Base-by-base conservation (phyloP, 1,139 yeast species). In the Yamadazyma mexicana region DNA sequence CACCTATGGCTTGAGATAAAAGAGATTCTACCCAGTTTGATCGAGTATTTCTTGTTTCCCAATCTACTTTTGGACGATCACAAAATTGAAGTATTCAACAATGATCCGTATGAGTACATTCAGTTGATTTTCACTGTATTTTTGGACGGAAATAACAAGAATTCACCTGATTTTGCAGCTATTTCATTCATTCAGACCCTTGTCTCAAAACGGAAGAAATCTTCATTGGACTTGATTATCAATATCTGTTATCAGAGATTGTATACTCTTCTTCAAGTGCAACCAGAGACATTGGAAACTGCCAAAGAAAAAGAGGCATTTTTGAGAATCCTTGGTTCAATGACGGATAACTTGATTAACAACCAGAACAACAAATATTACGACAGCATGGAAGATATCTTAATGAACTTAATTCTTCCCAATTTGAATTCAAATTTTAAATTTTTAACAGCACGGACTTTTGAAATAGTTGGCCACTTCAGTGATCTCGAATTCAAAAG, bases 81-180 rank as follows among this genome's bases (percentile, higher is more conserved):
- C 10, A 79, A 79, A 18, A 66, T 89, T 44, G 95, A 87, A 47
- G 64, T 79, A 26, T 91, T 87, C 64, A 96, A 89, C 46, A 79
- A 77, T 45, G 98, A 92, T 55, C 98, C 98, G 5, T 86, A 80
- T 42, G 97, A 91, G 59, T 92, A 89, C 58, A 86, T 92, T 47
- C 91, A 87, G 60, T 74, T 84, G 50, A 79, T 81, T 43, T 73
- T 88, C 54, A 95, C 88, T 56, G 26, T 38, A 9, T 65, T 78
- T 26, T 77, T 77, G 58, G 84, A 79, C 40, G 82, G 75, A 40
- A 25, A 35, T 16, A 67, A 64, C 32, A 68, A 73, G 43, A 45
- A 47, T 33, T 71, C 82, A 11, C 84, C 88, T n/a, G 88, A 83
- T 56, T 64, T 75, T 37, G 87, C 89, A 2, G 84, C 88, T 1